Conservation (phyloP, 2,329 filamentous ascomycete genomes). For the Escovopsis weberi region DNA sequence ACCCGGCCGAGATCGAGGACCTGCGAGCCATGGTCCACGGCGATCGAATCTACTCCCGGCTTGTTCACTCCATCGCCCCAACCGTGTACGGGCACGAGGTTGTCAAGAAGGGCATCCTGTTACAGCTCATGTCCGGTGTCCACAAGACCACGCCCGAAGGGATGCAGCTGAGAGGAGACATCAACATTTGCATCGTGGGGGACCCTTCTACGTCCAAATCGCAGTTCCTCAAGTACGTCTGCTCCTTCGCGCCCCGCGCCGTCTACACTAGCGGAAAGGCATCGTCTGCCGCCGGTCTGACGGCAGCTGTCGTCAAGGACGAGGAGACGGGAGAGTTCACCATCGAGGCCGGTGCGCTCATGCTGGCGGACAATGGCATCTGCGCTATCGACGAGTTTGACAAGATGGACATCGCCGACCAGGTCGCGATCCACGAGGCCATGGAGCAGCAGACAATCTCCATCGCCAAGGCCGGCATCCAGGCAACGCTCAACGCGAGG, state of each 20-base stretch:
- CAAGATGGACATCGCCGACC: constrained; percentile 97
- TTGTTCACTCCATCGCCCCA: constrained; percentile 87
- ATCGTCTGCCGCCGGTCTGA: constrained; percentile 92
- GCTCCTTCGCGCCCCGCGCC: constrained; percentile 87
- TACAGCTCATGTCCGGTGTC: constrained; percentile 94
- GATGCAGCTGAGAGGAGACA: constrained; percentile 90
- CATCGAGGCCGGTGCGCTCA: constrained; percentile 93
- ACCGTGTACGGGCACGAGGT: constrained; percentile 97
- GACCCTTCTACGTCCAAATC: constrained; percentile 96
- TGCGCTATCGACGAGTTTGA: constrained; percentile 99
- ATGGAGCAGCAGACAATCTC: constrained; percentile 99
- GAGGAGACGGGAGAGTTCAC: constrained; percentile 98
- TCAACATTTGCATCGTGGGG: constrained; percentile 97
- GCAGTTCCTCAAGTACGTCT: constrained; percentile 96
- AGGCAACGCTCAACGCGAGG: constrained; percentile 89
- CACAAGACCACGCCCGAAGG: constrained; percentile 83
- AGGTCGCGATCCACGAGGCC: constrained; percentile 98
- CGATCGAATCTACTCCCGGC: constrained; percentile 82
- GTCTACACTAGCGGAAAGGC: constrained; percentile 98
- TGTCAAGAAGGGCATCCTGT: constrained; percentile 88
- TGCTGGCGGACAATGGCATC: constrained; percentile 94
- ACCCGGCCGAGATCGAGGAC: constrained; percentile 76
- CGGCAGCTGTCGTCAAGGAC: constrained; percentile 91
- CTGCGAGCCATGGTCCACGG: constrained; percentile 87
- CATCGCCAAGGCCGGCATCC: constrained; percentile 95